Evolutionary conservation across 495 filamentous ascomycete genomes (phyloP).

Genomic region (Hypoxylon rickii): DNA sequence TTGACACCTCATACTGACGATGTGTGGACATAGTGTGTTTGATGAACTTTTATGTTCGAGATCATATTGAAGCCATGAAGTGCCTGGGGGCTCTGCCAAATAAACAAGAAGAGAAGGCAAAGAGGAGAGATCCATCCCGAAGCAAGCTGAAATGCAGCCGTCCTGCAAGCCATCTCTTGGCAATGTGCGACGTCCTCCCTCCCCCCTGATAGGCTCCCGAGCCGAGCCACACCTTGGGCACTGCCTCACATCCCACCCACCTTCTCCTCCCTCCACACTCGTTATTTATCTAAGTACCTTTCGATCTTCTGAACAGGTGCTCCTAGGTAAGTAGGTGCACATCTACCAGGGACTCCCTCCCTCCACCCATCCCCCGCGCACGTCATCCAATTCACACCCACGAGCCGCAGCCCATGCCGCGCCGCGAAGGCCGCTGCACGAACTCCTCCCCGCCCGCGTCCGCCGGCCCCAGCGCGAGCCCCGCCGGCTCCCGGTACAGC

Average conservation of each 20-base stretch:
- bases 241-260: background rate
- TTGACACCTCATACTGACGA: too few relatives aligned
- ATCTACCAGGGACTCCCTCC: too few relatives aligned
- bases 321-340: too few relatives aligned
- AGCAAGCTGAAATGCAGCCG: slow-evolving; percentile 18
- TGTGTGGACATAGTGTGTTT: too few relatives aligned
- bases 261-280: background rate
- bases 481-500: slow-evolving; percentile 31
- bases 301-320: too few relatives aligned
- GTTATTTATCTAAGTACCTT: background rate
- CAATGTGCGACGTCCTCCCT: background rate
- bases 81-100: too few relatives aligned
- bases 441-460: slow-evolving; percentile 40
- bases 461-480: slow-evolving; percentile 12
- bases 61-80: too few relatives aligned
- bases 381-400: slow-evolving; percentile 36
- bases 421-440: slow-evolving; percentile 34
- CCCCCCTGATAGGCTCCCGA: background rate
- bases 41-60: too few relatives aligned
- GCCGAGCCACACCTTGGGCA: background rate
- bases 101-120: too few relatives aligned
- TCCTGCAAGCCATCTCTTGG: slow-evolving; percentile 27
- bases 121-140: too few relatives aligned
- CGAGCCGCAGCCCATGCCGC: slow-evolving; percentile 29
- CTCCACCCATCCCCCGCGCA: slow-evolving; percentile 37